Evolutionary conservation across 208 protist genomes (phyloP), one percentile per base, ranked within the genome.

Genomic region (Balamuthia mandrillaris): DNA sequence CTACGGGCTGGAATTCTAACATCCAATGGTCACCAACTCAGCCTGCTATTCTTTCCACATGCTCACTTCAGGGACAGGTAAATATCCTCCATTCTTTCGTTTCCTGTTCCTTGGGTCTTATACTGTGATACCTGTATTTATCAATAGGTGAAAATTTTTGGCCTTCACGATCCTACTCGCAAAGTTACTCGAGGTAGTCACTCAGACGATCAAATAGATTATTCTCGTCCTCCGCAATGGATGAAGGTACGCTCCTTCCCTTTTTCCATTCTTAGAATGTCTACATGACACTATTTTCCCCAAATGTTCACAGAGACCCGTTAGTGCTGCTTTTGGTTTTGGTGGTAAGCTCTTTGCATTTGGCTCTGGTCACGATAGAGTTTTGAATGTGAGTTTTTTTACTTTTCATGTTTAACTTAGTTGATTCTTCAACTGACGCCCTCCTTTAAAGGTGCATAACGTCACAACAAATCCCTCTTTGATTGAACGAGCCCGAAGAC

Each of bases 21-120:
- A 96, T 97, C 41, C 93, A 96, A 90, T 99, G 97, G 97, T 97
- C 96, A 56, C 95, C 95, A 27, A 81, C 86, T 39, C 85, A 96
- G 42, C 95, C 95, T 5, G 91, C 91, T 0, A 87, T 98, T n/a
- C 84, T 98, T 45, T 91, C 96, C 12, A 96, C 95, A 0, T 93
- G 91, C 21, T 97, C 96, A 61, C 97, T 97, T 68, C 92, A 52
- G 16, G 70, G 81, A 18, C 77, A 58, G n/a, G 78, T 84, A 41
- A 37, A 27, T 77, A 10, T 85, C 29, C 44, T n/a, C 58, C 82
- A 9, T 45, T 88, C 12, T 68, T n/a, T 61, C 47, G 14, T 7
- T 33, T 18, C 86, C 16, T 74, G 18, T 10, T 9, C 72, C n/a
- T 6, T 86, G 7, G 42, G 49, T 37, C 45, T 86, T 84, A 24